These are phyloP conservation scores for button mushroom (Agaricus bisporus) DNA, from an alignment of 768 basidiomycete genomes.

Conservation along the genomic window DNA sequence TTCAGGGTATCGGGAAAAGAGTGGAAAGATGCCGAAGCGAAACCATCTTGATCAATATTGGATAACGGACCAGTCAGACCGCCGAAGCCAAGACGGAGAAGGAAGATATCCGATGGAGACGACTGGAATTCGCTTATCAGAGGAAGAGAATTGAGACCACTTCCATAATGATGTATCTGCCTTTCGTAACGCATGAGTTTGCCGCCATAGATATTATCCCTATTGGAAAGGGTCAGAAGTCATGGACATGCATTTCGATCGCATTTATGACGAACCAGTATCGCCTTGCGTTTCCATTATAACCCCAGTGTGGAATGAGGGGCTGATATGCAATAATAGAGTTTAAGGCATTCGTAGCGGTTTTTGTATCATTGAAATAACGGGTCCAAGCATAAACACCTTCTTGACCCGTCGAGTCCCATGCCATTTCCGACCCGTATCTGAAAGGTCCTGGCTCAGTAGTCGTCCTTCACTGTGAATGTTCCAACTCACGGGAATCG, in stretches of 20 bases:
- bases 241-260: neutral
- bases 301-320: slow-evolving; percentile 54
- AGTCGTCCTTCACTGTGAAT: neutral
- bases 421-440: slow-evolving; percentile 57
- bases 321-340: slow-evolving; percentile 55
- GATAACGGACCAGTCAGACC: slow-evolving; percentile 47
- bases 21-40: slow-evolving; percentile 55
- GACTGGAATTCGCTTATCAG: slow-evolving; percentile 42
- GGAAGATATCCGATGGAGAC: slow-evolving; percentile 40
- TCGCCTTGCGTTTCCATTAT: slow-evolving; percentile 52
- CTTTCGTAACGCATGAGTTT: slow-evolving; percentile 50
- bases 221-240: slow-evolving; percentile 14
- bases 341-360: slow-evolving; percentile 45
- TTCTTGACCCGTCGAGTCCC: slow-evolving; percentile 53
- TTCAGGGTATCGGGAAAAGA: slow-evolving; percentile 50
- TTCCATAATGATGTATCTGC: slow-evolving; percentile 55
- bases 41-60: slow-evolving; percentile 53
- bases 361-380: slow-evolving; percentile 46
- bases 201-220: slow-evolving; percentile 54
- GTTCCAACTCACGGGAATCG: slow-evolving; percentile 39
- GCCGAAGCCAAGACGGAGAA: slow-evolving; percentile 47
- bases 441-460: slow-evolving; percentile 19
- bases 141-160: slow-evolving; percentile 50
- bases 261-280: slow-evolving; percentile 36
- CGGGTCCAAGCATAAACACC: slow-evolving; percentile 50